phyloP scores from a whole-genome alignment of 345 rosid species.

The Erysimum cheiranthoides region DNA sequence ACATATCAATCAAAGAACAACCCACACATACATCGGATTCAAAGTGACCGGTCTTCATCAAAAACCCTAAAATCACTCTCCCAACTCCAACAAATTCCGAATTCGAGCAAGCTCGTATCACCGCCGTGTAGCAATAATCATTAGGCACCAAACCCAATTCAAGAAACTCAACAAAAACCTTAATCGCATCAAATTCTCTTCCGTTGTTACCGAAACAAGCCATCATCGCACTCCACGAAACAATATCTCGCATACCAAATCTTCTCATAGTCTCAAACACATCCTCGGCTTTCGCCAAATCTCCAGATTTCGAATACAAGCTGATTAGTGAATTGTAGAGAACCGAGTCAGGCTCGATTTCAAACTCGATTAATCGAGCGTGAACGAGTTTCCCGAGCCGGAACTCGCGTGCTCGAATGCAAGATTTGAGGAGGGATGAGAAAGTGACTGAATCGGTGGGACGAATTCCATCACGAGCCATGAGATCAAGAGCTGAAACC shows the following conservation, averaged over 20 bases:
- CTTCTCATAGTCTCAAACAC: conserved; percentile 60
- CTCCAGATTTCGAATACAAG: conserved; percentile 70
- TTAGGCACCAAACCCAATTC: conserved; percentile 64
- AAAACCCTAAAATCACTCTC: conserved; percentile 56
- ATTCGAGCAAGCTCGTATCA: conserved; percentile 63
- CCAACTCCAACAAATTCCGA: conserved; percentile 45
- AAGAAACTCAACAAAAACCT: conserved; percentile 57
- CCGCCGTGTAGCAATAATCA: conserved; percentile 71
- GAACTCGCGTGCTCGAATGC: conserved; percentile 68
- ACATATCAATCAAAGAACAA: conserved; percentile 71
- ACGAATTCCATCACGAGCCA: conserved; percentile 48
- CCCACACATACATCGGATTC: conserved; percentile 66
- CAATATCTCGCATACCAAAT: conserved; percentile 57
- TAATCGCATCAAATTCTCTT: conserved; percentile 52
- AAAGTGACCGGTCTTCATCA: conserved; percentile 59
- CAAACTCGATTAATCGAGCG: conserved; percentile 47
- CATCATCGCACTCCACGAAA: conserved; percentile 81
- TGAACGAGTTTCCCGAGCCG: conserved; percentile 65
- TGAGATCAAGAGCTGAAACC: conserved; percentile 57
- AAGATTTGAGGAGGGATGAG: conserved; percentile 74
- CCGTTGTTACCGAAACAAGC: conserved; percentile 65
- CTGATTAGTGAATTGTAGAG: conserved; percentile 69
- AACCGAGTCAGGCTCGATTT: conserved; percentile 61
- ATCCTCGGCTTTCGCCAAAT: conserved; percentile 49
- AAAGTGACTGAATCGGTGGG: conserved; percentile 59